A percentile compares a stretch with the other conserved stretches of the same genome.
Evolutionary conservation across 805 yeast species (phyloP).

Genomic region (Debaryomyces hansenii): DNA sequence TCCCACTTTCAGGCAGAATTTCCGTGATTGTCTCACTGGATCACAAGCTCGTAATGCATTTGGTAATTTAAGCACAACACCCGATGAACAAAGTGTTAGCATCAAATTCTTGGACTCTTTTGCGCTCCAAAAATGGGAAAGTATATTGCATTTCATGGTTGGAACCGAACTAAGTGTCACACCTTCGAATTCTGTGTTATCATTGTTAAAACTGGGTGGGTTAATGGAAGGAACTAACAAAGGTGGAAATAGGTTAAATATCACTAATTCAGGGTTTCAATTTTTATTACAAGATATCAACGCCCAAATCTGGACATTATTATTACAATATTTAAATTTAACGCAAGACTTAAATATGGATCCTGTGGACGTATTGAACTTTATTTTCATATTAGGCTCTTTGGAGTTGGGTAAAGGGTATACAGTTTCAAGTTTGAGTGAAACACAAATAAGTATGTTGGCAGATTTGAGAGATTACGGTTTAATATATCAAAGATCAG

Average conservation of each 20-base stretch:
- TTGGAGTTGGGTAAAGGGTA: conserved; percentile 89
- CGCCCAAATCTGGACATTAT: conserved; percentile 91
- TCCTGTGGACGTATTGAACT: conserved; percentile 92
- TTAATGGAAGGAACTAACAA: conserved; percentile 70
- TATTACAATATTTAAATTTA: conserved; percentile 82
- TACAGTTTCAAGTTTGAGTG: conserved; percentile 64
- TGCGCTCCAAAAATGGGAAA: conserved; percentile 90
- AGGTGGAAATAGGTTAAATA: conserved; percentile 48
- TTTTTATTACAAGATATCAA: conserved; percentile 89
- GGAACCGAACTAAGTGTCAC: conserved; percentile 73
- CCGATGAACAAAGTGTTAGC: conserved; percentile 57
- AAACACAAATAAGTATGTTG: conserved; percentile 82
- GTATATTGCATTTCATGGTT: conserved; percentile 95
- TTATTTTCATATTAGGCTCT: conserved; percentile 90
- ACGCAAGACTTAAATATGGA: conserved; percentile 87
- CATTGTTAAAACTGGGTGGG: conserved; percentile 74
- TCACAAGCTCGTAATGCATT: conserved; percentile 65
- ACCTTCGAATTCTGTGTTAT: conserved; percentile 82
- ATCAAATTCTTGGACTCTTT: conserved; percentile 71
- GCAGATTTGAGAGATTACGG: conserved; percentile 92
- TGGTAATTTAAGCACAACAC: conserved; percentile 65
- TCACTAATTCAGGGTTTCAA: conserved; percentile 92
- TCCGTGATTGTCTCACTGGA: conserved; percentile 84
- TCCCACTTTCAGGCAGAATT: conserved; percentile 69
- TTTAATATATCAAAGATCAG: conserved; percentile 63